Evolutionary conservation across 2,329 filamentous ascomycete species (phyloP), one percentile per base, ranked within the genome.

Genomic region (Mycosphaerella sp.): DNA sequence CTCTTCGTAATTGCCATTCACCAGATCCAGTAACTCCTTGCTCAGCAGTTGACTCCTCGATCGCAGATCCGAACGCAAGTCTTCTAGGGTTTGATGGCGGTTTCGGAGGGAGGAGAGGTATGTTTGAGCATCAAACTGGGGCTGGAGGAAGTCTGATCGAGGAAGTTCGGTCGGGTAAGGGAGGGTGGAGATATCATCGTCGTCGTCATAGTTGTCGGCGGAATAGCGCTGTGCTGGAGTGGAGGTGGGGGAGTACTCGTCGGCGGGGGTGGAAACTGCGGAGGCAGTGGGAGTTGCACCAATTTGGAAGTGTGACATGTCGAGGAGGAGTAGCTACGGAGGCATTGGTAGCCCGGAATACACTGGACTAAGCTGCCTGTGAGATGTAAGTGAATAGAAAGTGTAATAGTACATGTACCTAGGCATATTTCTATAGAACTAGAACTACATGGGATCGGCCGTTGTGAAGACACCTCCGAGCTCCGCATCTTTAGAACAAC

Each of bases 71-170:
- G 84, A 74, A 32, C 91, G 87, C 28, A 98, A 76, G 68, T 98
- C 93, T 67, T 95, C 90, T 42, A 98, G 86, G 0, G 91, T 96
- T 69, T 98, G 93, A 69, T 98, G 93, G 1, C 93, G 86, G 66
- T 93, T 84, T 16, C 83, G 81, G 1, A 95, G 78, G 1, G 86
- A 85, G 6, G 84, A 89, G 70, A 98, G 84, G 68, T 96, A 98
- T 2, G 75, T 74, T 1, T 87, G 80, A 0, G 94, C 85, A 56
- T 88, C 82, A 70, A 98, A 98, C 59, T 82, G 70, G 3, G 81
- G 78, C 2, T 80, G 73, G 6, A 95, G 79, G 71, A 98, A 98
- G 65, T 93, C 88, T 52, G 78, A 75, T 52, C 93, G 86, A 1
- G 87, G 81, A 13, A 98, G 81, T 3, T 90, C 89, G 35, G 83